A percentile compares a stretch with the other conserved stretches of the same genome.
Evolutionary conservation across 192 early-diverging fungal species (phyloP).

Genomic region (Backusella tarrabulga): DNA sequence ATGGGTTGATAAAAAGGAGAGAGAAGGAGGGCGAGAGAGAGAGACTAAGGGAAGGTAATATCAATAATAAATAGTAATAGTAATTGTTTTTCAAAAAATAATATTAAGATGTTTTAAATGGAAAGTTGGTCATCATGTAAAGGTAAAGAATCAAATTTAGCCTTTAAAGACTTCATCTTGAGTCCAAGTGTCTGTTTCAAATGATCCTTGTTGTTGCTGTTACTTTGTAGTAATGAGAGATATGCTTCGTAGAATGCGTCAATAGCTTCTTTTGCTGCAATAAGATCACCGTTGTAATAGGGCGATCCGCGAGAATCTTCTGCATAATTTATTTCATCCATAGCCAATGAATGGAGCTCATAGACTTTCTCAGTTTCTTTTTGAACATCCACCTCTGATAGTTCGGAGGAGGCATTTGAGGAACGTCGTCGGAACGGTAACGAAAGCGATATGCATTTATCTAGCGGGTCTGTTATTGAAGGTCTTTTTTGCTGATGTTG

Average conservation of each 20-base stretch:
- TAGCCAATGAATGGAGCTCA: slow-evolving; percentile 6
- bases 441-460: not conserved
- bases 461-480: not conserved
- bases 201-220: not conserved
- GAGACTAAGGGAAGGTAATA: not conserved
- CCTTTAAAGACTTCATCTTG: not conserved
- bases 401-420: slow-evolving; percentile 2
- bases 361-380: slow-evolving; percentile 10
- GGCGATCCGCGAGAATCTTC: slow-evolving; percentile 45
- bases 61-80: not conserved
- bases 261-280: slow-evolving; percentile 36
- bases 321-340: slow-evolving; percentile 31
- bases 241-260: slow-evolving; percentile 29
- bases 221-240: not conserved
- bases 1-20: not conserved
- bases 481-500: not conserved
- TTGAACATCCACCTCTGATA: not conserved
- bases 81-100: not conserved
- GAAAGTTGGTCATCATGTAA: not conserved
- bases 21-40: not conserved
- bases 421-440: slow-evolving; percentile 10
- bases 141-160: not conserved
- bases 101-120: not conserved
- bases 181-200: not conserved
- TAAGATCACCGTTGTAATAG: slow-evolving; percentile 42